phyloP scores from a whole-genome alignment of 306 rosid species.

The Lagenaria siceraria region DNA sequence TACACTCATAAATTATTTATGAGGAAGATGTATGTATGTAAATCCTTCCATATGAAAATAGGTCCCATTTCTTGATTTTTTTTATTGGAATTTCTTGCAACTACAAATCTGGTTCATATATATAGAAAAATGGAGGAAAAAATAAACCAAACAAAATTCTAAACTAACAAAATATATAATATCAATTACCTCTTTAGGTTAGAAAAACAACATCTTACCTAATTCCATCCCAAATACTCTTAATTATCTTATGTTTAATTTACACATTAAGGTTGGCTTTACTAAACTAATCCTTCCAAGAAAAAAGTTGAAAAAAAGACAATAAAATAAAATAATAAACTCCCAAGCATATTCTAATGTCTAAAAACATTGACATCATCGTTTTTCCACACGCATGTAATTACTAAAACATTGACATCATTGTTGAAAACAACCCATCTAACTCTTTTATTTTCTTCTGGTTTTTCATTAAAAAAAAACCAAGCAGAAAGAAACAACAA shows the following conservation, averaged over 20 bases:
- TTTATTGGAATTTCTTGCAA: neutral
- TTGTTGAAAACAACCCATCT: neutral
- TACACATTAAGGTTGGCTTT: neutral
- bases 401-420: neutral
- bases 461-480: neutral
- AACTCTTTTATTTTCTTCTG: neutral
- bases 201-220: neutral
- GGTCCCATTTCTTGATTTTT: neutral
- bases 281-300: neutral
- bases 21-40: neutral
- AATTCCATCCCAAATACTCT: neutral
- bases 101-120: neutral
- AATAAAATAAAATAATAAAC: neutral
- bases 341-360: neutral
- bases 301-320: neutral
- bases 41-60: neutral
- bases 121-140: neutral
- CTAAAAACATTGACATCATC: conserved; percentile 8
- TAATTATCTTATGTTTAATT: neutral
- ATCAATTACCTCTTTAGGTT: neutral
- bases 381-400: neutral
- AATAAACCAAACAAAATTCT: neutral
- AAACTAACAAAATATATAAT: neutral
- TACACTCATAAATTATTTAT: too few species aligned
- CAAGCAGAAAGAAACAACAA: neutral